Conservation (phyloP, 352 stramenopile genomes). For the Globisporangium echinulatum region DNA sequence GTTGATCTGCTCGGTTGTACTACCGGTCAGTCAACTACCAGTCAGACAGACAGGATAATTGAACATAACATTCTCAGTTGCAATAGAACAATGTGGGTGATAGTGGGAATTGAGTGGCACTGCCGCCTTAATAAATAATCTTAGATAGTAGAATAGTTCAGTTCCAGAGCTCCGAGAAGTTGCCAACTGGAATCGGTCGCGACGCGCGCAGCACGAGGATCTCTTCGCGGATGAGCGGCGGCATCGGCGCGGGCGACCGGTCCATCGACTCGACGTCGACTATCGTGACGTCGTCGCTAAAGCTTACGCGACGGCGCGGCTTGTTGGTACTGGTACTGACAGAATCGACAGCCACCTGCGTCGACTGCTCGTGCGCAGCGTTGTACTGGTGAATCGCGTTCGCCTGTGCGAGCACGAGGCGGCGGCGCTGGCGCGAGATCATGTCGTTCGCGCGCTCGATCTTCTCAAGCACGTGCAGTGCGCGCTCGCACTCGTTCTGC, state of each 20-base stretch:
- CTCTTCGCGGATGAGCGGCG: slow-evolving; percentile 65
- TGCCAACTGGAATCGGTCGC: slow-evolving; percentile 59
- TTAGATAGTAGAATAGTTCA: slow-evolving; percentile 7
- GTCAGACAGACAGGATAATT: too few relatives aligned
- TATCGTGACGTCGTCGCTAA: slow-evolving; percentile 49
- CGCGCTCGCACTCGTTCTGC: slow-evolving; percentile 73
- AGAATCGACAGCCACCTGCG: too few relatives aligned
- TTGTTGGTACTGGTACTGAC: slow-evolving; percentile 1
- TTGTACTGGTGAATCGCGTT: slow-evolving; percentile 37
- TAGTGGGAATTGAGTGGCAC: too few relatives aligned
- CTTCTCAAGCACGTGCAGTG: slow-evolving; percentile 69
- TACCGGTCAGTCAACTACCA: too few relatives aligned
- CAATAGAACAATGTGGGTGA: too few relatives aligned
- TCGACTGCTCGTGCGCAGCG: slow-evolving; percentile 4
- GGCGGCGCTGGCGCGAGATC: slow-evolving; percentile 59
- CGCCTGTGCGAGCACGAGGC: slow-evolving; percentile 47
- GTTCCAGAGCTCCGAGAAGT: slow-evolving; percentile 82
- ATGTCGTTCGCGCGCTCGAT: slow-evolving; percentile 78
- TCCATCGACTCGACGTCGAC: slow-evolving; percentile 39
- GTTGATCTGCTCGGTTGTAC: not conserved
- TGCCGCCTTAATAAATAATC: too few relatives aligned
- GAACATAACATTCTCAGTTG: too few relatives aligned
- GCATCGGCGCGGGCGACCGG: slow-evolving; percentile 49
- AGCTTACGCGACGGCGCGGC: slow-evolving; percentile 37
- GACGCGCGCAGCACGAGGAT: slow-evolving; percentile 72